Evolutionary conservation across 2,329 filamentous ascomycete genomes (phyloP), one percentile per base, ranked within the genome.

Genomic region (Fusarium luffae): DNA sequence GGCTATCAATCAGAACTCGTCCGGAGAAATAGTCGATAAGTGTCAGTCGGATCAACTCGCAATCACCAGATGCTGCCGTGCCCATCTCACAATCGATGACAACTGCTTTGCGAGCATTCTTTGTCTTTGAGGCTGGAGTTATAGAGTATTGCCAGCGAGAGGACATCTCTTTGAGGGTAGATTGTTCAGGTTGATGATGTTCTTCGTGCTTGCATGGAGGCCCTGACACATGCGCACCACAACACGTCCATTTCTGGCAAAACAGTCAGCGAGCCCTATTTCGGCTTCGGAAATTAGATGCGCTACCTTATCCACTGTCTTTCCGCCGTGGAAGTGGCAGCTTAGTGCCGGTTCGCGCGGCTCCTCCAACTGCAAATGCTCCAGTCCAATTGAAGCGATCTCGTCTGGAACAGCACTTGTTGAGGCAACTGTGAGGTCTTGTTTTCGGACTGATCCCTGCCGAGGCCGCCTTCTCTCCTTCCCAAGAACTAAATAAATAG

Each of bases 31-130:
- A 86, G 71, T 88, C 86, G 27, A 88, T 71, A 0, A 69, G 72
- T 1, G 83, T 84, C 2, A 89, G 43, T 5, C 85, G 84, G 60
- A 89, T 86, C 10, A 88, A 76, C 64, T 88, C 85, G 0, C 77
- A 74, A 12, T 88, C 84, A 9, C 82, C 81, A 7, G 76, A 76
- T 11, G 70, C 68, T 3, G 82, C 77, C 0, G 78, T 81, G 18
- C 86, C 85, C 85, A 88, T 88, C 67, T 88, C 86, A 66, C 86
- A 88, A 64, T 88, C 85, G 5, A 89, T 76, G 0, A 82, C 84
- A 5, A 88, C 81, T 4, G 73, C 78, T 27, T 40, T 50, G 10
- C 46, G 65, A 3, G 41, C 18, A 1, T 51, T 5, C 2, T 40
- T 51, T 8, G 32, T 42, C 4, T 3, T 28, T 2, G 9, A 10